Percentiles rank a stretch among this genome's conserved stretches.
These are phyloP conservation scores for Fusarium gaditjirri DNA, from an alignment of 2,329 filamentous ascomycete genomes.

Conservation along the genomic window DNA sequence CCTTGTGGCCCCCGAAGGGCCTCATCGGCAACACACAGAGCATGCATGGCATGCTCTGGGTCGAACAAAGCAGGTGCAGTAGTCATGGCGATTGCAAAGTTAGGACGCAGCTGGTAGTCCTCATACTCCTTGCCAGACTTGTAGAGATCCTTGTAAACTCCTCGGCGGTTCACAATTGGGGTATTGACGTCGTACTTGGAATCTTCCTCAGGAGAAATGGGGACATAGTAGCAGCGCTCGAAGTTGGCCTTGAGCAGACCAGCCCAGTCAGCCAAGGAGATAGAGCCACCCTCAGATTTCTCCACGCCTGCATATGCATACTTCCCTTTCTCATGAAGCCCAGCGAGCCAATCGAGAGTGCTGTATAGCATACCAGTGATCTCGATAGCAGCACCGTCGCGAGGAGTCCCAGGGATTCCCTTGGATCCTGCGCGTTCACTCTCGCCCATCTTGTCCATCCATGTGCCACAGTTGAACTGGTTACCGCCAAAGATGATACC, in stretches of 20 bases:
- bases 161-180: constrained; percentile 83
- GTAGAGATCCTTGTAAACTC: constrained; percentile 98
- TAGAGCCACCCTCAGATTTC: constrained; percentile 65
- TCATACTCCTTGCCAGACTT: constrained; percentile 94
- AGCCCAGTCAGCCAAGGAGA: constrained; percentile 84
- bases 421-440: constrained; percentile 90
- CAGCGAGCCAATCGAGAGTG: constrained; percentile 81
- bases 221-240: constrained; percentile 92
- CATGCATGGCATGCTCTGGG: constrained; percentile 78
- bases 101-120: constrained; percentile 94
- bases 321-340: constrained; percentile 72
- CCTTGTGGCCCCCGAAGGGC: constrained; percentile 86
- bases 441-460: constrained; percentile 99
- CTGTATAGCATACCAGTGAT: constrained; percentile 96
- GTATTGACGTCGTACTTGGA: constrained; percentile 82
- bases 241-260: constrained; percentile 84
- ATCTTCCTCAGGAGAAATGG: constrained; percentile 75
- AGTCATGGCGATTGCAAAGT: constrained; percentile 95
- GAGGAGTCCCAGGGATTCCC: constrained; percentile 93
- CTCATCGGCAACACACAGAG: constrained; percentile 82
- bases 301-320: constrained; percentile 81
- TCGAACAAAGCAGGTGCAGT: constrained; percentile 91
- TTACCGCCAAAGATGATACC: constrained; percentile 95
- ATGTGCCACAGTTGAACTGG: constrained; percentile 94
- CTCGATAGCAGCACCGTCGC: constrained; percentile 94